phyloP scores from a whole-genome alignment of 2,329 filamentous ascomycete genomes.

The Fusarium pseudocircinatum region DNA sequence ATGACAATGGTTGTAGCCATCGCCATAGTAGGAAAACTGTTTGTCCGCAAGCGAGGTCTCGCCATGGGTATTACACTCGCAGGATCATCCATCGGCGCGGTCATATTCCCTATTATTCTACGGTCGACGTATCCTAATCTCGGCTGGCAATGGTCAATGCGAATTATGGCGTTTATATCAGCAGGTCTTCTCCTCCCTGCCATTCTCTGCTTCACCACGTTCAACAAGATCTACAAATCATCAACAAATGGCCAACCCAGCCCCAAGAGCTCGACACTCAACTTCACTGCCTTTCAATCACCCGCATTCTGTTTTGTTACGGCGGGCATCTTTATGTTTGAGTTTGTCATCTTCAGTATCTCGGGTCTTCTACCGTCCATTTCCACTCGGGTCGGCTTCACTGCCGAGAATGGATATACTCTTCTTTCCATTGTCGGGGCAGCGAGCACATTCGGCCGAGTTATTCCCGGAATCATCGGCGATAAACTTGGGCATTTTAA shows the following conservation, averaged over 20 bases:
- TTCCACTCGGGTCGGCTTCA: constrained; percentile 48
- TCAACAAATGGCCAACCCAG: constrained; percentile 1
- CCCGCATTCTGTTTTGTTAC: constrained; percentile 54
- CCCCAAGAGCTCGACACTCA: constrained; percentile 43
- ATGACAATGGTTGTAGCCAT: constrained; percentile 49
- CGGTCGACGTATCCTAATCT: constrained; percentile 41
- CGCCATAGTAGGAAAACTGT: constrained; percentile 46
- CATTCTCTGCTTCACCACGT: constrained; percentile 49
- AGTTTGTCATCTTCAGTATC: constrained; percentile 60
- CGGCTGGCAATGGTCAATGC: constrained; percentile 50
- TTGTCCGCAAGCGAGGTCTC: constrained; percentile 38
- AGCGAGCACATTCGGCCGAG: constrained; percentile 53
- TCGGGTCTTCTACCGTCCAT: constrained; percentile 59
- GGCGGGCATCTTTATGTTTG: constrained; percentile 55
- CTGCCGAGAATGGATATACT: constrained; percentile 53
- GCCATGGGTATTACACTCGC: constrained; percentile 42
- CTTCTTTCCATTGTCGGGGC: constrained; percentile 57
- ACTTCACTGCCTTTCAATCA: constrained; percentile 53
- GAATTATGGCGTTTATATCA: constrained; percentile 45
- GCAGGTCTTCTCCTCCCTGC: constrained; percentile 41
- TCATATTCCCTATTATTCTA: constrained; percentile 49
- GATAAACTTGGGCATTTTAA: constrained; percentile 59
- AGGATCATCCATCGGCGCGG: constrained; percentile 43
- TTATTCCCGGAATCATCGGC: constrained; percentile 55
- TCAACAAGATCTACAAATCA: constrained; percentile 32